Evolutionary conservation across 2,329 filamentous ascomycete species (phyloP).

Genomic region (Cytospora schulzeri): DNA sequence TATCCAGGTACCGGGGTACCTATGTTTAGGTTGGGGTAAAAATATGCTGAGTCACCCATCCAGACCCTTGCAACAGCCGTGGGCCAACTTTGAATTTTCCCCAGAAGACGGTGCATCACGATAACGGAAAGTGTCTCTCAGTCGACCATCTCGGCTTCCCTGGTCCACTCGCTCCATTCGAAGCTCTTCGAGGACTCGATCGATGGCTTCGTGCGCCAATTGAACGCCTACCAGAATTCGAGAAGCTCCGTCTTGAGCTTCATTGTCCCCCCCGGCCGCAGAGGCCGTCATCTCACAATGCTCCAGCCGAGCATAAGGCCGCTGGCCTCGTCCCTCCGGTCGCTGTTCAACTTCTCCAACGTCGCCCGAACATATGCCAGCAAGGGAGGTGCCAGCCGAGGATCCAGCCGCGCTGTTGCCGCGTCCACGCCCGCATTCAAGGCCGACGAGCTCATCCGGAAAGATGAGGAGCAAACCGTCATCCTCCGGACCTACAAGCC

Average conservation of each 20-base stretch:
- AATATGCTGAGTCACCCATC: constrained; percentile 4
- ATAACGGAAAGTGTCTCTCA: constrained; percentile 7
- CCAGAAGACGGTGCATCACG: constrained; percentile 2
- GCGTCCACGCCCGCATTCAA: constrained; percentile 4
- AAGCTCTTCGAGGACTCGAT: constrained; percentile 4
- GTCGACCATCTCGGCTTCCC: constrained; percentile 5
- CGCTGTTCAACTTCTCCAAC: constrained; percentile 26
- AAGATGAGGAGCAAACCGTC: constrained; percentile 41
- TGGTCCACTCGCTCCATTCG: constrained; percentile 8
- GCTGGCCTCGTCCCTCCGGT: constrained; percentile 35
- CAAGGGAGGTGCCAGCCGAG: constrained; percentile 31
- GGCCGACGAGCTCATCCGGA: constrained; percentile 19
- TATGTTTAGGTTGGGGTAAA: too few relatives aligned
- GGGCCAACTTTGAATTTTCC: constrained; percentile 26
- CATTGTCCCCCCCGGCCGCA: constrained; percentile 7
- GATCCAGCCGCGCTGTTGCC: constrained; percentile 6
- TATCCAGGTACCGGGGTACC: too few relatives aligned
- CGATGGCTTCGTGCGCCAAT: constrained; percentile 21
- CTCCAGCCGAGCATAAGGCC: constrained; percentile 67
- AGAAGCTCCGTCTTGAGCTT: constrained; percentile 24
- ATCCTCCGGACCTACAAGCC: constrained; percentile 87
- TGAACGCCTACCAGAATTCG: constrained; percentile 18
- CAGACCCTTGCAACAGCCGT: constrained; percentile 15
- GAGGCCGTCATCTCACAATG: constrained; percentile 48
- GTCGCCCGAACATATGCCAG: constrained; percentile 30